Evolutionary conservation across 495 filamentous ascomycete species (phyloP).

Genomic region (Lepraria neglecta): DNA sequence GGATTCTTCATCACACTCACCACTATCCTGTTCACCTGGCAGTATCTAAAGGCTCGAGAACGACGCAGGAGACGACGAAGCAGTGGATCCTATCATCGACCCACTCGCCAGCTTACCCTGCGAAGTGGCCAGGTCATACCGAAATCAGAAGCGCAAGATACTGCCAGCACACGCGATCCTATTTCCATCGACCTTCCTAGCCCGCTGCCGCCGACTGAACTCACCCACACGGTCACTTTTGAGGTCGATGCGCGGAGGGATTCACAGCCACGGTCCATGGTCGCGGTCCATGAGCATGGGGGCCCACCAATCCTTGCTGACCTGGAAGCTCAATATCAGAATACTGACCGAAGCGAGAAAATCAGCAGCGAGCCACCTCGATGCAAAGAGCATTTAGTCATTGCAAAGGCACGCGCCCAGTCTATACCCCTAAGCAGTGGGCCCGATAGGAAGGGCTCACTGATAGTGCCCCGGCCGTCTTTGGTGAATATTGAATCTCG

Average conservation of each 20-base stretch:
- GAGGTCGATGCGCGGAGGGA: constrained; percentile 2
- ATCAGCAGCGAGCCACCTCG: constrained; percentile 11
- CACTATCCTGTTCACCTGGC: constrained; percentile 23
- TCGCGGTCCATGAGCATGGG: constrained; percentile 5
- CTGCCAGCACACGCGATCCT: constrained; percentile 21
- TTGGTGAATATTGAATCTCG: constrained; percentile 18
- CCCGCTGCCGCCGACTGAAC: background rate
- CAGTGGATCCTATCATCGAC: constrained; percentile 10
- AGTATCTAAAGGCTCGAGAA: constrained; percentile 17
- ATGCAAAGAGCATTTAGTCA: constrained; percentile 1
- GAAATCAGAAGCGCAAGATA: constrained; percentile 18
- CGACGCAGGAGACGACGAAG: constrained; percentile 11
- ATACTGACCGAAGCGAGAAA: constrained; percentile 1
- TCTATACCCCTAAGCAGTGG: background rate
- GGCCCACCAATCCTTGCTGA: constrained; percentile 13
- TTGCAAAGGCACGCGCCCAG: background rate
- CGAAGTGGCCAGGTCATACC: constrained; percentile 26
- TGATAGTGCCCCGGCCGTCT: constrained; percentile 19
- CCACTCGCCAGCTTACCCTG: constrained; percentile 26
- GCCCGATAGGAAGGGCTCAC: constrained; percentile 5
- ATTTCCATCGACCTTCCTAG: constrained; percentile 24
- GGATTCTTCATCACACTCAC: constrained; percentile 26
- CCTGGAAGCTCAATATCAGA: constrained; percentile 20
- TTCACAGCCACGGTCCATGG: constrained; percentile 1
- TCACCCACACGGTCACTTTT: constrained; percentile 13